These are phyloP conservation scores for Selenicereus undatus DNA, from an alignment of 148 eudicot species.

Conservation along the genomic window DNA sequence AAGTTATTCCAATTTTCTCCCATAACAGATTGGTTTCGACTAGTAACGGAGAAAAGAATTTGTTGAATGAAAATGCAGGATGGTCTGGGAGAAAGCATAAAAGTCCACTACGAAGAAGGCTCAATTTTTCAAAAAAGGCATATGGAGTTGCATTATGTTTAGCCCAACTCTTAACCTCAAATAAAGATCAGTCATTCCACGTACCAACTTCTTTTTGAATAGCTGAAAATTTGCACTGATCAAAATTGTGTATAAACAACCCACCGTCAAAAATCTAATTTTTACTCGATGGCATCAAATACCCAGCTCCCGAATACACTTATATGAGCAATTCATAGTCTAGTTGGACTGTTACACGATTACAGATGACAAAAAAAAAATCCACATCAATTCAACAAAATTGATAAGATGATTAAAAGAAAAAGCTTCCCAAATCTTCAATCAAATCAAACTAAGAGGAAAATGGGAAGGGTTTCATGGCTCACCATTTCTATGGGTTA, in stretches of 20 bases:
- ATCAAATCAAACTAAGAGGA: not conserved
- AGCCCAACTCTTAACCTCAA: too few species aligned
- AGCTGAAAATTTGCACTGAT: not conserved
- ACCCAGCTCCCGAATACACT: not conserved
- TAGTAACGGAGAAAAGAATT: not conserved
- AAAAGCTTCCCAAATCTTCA: not conserved
- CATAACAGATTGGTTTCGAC: not conserved
- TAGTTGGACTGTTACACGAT: not conserved
- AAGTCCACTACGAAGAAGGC: too few species aligned
- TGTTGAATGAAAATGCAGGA: not conserved
- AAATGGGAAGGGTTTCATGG: not conserved
- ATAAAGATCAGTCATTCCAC: too few species aligned
- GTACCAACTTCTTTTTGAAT: not conserved
- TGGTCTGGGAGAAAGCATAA: not conserved
- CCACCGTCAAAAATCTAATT: not conserved
- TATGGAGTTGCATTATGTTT: not conserved
- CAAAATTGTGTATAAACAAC: not conserved
- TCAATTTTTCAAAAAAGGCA: not conserved
- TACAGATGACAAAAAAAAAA: not conserved
- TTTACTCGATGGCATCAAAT: not conserved
- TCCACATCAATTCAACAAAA: constrained; percentile 4
- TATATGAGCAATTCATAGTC: not conserved
- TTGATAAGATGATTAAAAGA: not conserved
- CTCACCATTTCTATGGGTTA: not conserved
- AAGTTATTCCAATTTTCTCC: not conserved